These are phyloP conservation scores for Komagataella pseudopastoris DNA, from an alignment of 805 yeast genomes.

Conservation along the genomic window DNA sequence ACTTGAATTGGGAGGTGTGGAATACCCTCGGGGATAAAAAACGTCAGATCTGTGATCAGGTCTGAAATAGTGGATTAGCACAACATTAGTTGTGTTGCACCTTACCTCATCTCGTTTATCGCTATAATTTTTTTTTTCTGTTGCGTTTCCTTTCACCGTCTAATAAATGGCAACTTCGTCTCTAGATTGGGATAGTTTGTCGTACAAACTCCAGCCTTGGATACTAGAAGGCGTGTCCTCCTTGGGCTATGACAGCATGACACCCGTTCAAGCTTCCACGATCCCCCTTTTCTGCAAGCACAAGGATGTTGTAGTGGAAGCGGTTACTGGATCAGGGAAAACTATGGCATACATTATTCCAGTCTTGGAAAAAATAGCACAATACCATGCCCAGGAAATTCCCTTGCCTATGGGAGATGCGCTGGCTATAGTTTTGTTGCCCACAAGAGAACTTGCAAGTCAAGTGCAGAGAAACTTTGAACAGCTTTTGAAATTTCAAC, in stretches of 20 bases:
- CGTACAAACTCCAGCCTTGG: constrained; percentile 71
- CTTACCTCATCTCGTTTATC: neutral
- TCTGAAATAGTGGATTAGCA: neutral
- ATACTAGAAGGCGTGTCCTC: constrained; percentile 72
- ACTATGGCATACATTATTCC: constrained; percentile 88
- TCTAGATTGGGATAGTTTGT: constrained; percentile 48
- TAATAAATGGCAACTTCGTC: constrained; percentile 20
- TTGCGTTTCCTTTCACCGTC: neutral
- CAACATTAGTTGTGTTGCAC: neutral
- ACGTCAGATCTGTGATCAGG: neutral
- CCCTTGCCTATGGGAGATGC: constrained; percentile 17
- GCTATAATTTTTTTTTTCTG: neutral
- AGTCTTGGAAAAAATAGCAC: constrained; percentile 57
- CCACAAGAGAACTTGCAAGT: constrained; percentile 49
- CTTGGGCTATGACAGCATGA: constrained; percentile 74
- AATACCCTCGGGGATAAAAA: neutral
- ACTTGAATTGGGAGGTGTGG: neutral
- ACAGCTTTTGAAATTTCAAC: constrained; percentile 44
- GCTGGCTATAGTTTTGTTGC: constrained; percentile 58
- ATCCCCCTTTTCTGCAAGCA: constrained; percentile 85
- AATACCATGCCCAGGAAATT: constrained; percentile 23
- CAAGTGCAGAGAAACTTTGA: constrained; percentile 61
- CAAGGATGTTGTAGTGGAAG: constrained; percentile 84
- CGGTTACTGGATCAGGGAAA: constrained; percentile 93
- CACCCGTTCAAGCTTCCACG: constrained; percentile 82